phyloP scores from a whole-genome alignment of 176 grass and related monocot genomes.

The Carex cristatella region DNA sequence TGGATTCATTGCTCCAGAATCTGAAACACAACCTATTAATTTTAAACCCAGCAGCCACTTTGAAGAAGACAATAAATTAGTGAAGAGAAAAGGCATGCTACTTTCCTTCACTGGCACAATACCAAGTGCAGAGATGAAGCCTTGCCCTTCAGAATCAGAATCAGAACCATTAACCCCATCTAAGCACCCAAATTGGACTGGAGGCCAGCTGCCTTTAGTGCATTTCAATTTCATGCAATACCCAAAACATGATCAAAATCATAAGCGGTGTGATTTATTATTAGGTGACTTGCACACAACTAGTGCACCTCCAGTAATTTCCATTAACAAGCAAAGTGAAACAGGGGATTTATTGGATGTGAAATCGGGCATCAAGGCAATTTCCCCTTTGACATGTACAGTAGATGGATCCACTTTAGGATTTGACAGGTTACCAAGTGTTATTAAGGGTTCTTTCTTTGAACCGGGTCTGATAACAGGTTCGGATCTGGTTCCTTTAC shows the following conservation, averaged over 20 bases:
- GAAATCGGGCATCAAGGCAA: conserved; percentile 53
- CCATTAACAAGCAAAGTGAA: conserved; percentile 41
- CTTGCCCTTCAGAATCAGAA: background rate
- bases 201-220: conserved; percentile 37
- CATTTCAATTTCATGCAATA: conserved; percentile 89
- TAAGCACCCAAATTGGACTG: conserved; percentile 43
- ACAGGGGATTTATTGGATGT: conserved; percentile 42
- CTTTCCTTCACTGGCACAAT: conserved; percentile 56
- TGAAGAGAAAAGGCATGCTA: conserved; percentile 38
- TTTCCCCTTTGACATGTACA: conserved; percentile 54
- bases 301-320: conserved; percentile 38
- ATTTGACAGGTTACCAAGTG: conserved; percentile 38
- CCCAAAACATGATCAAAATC: conserved; percentile 68
- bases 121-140: conserved; percentile 46
- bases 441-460: conserved; percentile 36
- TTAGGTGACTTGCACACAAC: conserved; percentile 41
- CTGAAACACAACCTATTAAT: conserved; percentile 37
- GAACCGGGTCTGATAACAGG: conserved; percentile 33
- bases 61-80: conserved; percentile 26
- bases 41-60: conserved; percentile 33
- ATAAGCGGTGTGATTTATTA: conserved; percentile 54
- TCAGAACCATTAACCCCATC: conserved; percentile 43
- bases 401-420: conserved; percentile 56
- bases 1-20: conserved; percentile 24
- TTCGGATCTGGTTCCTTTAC: conserved; percentile 44